Percentiles rank a stretch among this genome's conserved stretches.
These are phyloP conservation scores for Ceratobasidium sp. DNA, from an alignment of 1,284 basidiomycete genomes.

Conservation along the genomic window DNA sequence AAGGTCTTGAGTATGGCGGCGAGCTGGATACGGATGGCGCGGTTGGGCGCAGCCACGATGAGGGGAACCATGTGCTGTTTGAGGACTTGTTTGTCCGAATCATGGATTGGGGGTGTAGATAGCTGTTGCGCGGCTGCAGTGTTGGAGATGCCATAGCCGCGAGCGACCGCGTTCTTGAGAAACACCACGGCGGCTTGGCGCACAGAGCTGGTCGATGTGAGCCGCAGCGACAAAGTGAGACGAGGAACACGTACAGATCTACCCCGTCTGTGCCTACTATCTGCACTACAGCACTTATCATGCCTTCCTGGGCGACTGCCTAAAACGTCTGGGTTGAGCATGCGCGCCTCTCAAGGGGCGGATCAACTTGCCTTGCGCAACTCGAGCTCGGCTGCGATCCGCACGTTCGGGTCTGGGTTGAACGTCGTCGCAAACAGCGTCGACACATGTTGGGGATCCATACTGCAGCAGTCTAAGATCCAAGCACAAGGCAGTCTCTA, in stretches of 20 bases:
- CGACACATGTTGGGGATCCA: slow-evolving; percentile 80
- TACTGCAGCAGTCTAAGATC: slow-evolving; percentile 47
- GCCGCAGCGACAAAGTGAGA: not conserved
- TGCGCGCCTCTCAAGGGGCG: slow-evolving; percentile 14
- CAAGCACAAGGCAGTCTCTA: not conserved
- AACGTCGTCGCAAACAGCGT: slow-evolving; percentile 80
- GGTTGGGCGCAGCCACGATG: slow-evolving; percentile 68
- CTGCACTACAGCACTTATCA: slow-evolving; percentile 78
- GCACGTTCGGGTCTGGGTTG: slow-evolving; percentile 83
- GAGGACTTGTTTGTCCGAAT: slow-evolving; percentile 72
- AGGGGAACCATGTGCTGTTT: slow-evolving; percentile 70
- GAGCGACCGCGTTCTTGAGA: slow-evolving; percentile 83
- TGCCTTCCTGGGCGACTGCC: slow-evolving; percentile 79
- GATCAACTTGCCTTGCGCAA: slow-evolving; percentile 72
- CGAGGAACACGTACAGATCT: slow-evolving; percentile 68
- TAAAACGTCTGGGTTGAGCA: slow-evolving; percentile 47
- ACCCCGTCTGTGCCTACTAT: slow-evolving; percentile 78
- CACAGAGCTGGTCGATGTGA: slow-evolving; percentile 60
- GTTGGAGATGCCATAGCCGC: slow-evolving; percentile 55
- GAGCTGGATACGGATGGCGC: slow-evolving; percentile 76
- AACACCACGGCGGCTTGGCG: slow-evolving; percentile 83
- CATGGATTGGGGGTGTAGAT: slow-evolving; percentile 66
- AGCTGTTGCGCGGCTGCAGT: slow-evolving; percentile 54
- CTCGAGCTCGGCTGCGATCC: slow-evolving; percentile 81
- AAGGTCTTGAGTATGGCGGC: slow-evolving; percentile 73